Conservation (phyloP, 257 asterid species). For the Solanum paucissectum region DNA sequence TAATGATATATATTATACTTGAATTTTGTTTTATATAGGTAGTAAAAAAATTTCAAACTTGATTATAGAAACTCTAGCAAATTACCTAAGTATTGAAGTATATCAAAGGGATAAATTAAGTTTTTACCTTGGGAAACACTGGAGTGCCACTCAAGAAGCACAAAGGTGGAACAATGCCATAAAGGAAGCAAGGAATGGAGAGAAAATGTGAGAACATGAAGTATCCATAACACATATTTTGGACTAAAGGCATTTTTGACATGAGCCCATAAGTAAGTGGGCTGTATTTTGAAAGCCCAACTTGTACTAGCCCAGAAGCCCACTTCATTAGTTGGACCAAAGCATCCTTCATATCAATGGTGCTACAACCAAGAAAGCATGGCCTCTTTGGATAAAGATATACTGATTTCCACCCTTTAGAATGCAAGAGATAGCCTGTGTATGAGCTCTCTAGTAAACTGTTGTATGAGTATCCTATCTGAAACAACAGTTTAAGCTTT, state of each 20-base stretch:
- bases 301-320: constrained; percentile 59
- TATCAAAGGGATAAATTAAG: background rate
- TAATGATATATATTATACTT: background rate
- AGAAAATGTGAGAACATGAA: constrained; percentile 28
- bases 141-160: constrained; percentile 44
- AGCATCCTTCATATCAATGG: constrained; percentile 58
- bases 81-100: no score
- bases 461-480: constrained; percentile 74
- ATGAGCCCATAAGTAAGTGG: constrained; percentile 42
- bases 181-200: constrained; percentile 34
- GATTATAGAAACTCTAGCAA: no score
- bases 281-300: constrained; percentile 40
- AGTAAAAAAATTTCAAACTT: no score
- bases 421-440: constrained; percentile 44
- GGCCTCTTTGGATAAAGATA: constrained; percentile 52
- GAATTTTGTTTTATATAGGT: no score
- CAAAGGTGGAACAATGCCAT: constrained; percentile 40
- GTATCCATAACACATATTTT: constrained; percentile 47
- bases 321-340: constrained; percentile 54
- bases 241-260: constrained; percentile 35
- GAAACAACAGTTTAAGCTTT: background rate
- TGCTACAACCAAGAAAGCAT: constrained; percentile 48
- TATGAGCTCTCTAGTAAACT: constrained; percentile 58
- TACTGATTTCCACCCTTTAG: constrained; percentile 51
- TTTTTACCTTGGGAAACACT: constrained; percentile 44